Evolutionary conservation across 148 eudicot genomes (phyloP), one percentile per base, ranked within the genome.

Genomic region (Persicaria maculosa): DNA sequence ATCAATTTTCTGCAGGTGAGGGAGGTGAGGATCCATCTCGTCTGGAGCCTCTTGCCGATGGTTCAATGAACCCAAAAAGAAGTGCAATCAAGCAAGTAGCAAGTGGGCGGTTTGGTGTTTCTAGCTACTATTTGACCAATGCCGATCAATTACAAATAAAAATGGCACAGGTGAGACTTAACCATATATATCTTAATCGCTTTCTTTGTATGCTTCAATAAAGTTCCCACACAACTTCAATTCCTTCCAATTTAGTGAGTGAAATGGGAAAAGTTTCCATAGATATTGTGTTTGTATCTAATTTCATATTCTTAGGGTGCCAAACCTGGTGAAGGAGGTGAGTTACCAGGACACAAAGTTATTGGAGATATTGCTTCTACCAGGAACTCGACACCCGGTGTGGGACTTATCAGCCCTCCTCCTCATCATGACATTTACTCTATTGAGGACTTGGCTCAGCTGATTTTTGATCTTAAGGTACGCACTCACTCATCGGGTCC

Each of bases 1-100:
- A 31, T 31, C 3, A 2, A 50, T 55, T 68, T 77, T 71, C 57
- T 84, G 5, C 55, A 95, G 99, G 99, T 44, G 99, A 96, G 93
- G 99, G 99, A 80, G 99, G 99, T 72, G 99, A 96, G 81, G 87
- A 96, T 64, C 99, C 99, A 72, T 88, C 97, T 76, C 99, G 99
- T 68, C 71, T 96, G 88, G 95, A 85, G 79, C 94, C 94, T 71
- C 93, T 90, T 76, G 79, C 92, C 47, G 90, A 96, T 83, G 99
- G 99, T 80, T 87, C 94, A 48, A 89, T 79, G 89, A 96, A 96
- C 83, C 97, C 97, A 0, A 86, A 80, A 80, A 88, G 99, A 69
- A 96, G 99, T 80, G 85, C 97, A 50, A 96, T 96, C 75, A 96
- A 96, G 88, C 99, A 96, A 84, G 99, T 96, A 71, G 97, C 99